Base-by-base conservation (phyloP, 2,329 filamentous ascomycete species). In the Trichoderma hamatum region DNA sequence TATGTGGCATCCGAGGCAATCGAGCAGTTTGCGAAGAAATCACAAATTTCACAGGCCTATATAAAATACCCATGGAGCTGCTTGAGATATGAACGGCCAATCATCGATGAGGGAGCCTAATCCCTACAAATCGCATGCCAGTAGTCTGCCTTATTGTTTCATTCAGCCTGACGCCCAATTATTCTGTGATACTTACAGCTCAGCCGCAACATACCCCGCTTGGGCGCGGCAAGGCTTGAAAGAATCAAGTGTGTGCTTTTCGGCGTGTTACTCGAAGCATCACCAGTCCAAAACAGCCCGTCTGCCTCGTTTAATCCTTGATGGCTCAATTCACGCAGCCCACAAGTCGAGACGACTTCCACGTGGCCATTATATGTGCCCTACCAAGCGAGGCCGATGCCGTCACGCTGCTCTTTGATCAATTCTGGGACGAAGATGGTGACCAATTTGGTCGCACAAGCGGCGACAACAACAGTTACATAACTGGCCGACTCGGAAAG, bases 381-480 rank as follows among this genome's bases (percentile, higher is more conserved):
- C 64, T 78, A 5, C 28, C 73, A 0, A 67, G 70, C 6, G 76
- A 78, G 54, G 71, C 70, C 11, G 70, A 77, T 32, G 75, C 77
- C 0, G 71, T 75, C 0, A 62, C 21, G 5, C 55, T 73, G 10
- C 52, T 76, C 1, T 70, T 78, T 2, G 76, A 78, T 36, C 58
- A 75, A 24, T 74, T 74, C 43, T 79, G 74, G 75, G 75, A 76
- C 6, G 70, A 71, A 1, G 36, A 70, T 7, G 69, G 67, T 49
- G 67, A 73, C 10, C 5, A 32, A 1, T 76, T 75, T 19, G 73
- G 75, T 1, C 72, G 72, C 32, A 73, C 73, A 0, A 11, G 9
- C 0, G 73, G 75, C 2, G 78, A 80, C 43, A 16, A 16, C 0
- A 78, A 80, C 56, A 64, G n/a, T 0, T 80, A 80, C 61, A 72